Evolutionary conservation across 257 asterid genomes (phyloP), one percentile per base, ranked within the genome.

Genomic region (Salvia rosmarinus): DNA sequence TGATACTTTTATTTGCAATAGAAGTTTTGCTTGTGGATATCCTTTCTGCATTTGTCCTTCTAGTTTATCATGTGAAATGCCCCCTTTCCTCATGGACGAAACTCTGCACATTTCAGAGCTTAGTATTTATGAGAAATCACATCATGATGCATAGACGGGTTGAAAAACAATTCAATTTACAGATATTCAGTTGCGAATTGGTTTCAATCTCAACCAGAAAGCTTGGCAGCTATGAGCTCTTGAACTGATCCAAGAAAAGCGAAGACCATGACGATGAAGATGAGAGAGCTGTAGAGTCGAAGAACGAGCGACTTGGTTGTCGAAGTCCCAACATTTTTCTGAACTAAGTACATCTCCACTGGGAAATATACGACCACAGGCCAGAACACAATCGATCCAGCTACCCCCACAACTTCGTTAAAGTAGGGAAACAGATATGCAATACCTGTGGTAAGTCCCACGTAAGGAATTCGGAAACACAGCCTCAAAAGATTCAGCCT

Each of bases 361-460:
- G 98, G 98, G 72, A 90, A 94, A 77, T 87, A 89, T 2, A 94
- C 82, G 6, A 83, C 78, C 0, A 86, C 40, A 0, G 98, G 98
- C 96, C 98, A 91, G 56, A 89, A 89, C 76, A 70, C 82, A 14
- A 94, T 67, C 0, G 96, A 85, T 67, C 96, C 98, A 0, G 96
- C 85, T 20, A 94, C 85, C 34, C 91, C 96, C 17, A 87, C 67
- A 6, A 91, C 89, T 68, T 90, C 84, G 81, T 94, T 89, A 60
- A 94, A 91, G 78, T 87, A 87, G 4, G 98, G 98, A 49, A 91
- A 91, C 1, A 84, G 16, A 11, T 85, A 63, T 0, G 90, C 88
- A 20, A 87, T 56, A 20, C 87, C 89, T 10, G 96, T 87, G 20
- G 85, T 75, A 63, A 70, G 66, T 21, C 75, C 88, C 34, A 89